phyloP scores from a whole-genome alignment of 1,284 basidiomycete genomes.

The Spongispora temasekensis region DNA sequence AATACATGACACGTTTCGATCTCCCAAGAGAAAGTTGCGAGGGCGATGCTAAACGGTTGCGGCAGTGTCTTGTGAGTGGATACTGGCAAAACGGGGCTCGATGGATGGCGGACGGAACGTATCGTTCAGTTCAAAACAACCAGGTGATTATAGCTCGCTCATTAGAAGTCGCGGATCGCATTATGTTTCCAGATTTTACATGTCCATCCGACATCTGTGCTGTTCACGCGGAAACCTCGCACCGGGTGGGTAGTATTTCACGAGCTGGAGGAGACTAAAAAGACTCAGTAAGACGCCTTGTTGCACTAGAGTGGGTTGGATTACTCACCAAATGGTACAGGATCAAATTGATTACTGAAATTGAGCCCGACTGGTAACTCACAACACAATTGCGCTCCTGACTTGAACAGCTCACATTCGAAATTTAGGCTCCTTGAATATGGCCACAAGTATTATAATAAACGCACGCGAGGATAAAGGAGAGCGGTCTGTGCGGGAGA shows the following conservation, averaged over 20 bases:
- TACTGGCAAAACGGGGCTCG: slow-evolving; percentile 94
- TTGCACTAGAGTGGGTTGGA: neutral
- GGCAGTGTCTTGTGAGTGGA: slow-evolving; percentile 86
- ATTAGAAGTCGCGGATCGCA: neutral
- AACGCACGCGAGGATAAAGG: slow-evolving; percentile 17
- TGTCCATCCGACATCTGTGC: slow-evolving; percentile 91
- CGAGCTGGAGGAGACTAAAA: slow-evolving; percentile 95
- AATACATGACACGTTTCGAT: slow-evolving; percentile 88
- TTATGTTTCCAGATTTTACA: slow-evolving; percentile 62
- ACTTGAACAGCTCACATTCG: slow-evolving; percentile 3
- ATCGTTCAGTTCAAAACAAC: slow-evolving; percentile 79
- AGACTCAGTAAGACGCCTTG: slow-evolving; percentile 68
- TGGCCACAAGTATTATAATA: slow-evolving; percentile 48
- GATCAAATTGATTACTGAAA: slow-evolving; percentile 58
- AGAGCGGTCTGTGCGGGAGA: no score
- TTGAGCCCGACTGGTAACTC: slow-evolving; percentile 59
- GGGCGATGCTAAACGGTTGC: slow-evolving; percentile 76
- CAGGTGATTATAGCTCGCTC: slow-evolving; percentile 51
- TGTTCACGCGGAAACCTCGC: slow-evolving; percentile 90
- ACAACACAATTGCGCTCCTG: neutral
- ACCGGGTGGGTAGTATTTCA: slow-evolving; percentile 95
- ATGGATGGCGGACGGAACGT: slow-evolving; percentile 89
- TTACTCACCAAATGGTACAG: slow-evolving; percentile 32
- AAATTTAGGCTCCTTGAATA: slow-evolving; percentile 47
- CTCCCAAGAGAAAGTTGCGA: slow-evolving; percentile 80